Evolutionary conservation across 2,329 filamentous ascomycete species (phyloP).

Genomic region (Talaromyces sp.): DNA sequence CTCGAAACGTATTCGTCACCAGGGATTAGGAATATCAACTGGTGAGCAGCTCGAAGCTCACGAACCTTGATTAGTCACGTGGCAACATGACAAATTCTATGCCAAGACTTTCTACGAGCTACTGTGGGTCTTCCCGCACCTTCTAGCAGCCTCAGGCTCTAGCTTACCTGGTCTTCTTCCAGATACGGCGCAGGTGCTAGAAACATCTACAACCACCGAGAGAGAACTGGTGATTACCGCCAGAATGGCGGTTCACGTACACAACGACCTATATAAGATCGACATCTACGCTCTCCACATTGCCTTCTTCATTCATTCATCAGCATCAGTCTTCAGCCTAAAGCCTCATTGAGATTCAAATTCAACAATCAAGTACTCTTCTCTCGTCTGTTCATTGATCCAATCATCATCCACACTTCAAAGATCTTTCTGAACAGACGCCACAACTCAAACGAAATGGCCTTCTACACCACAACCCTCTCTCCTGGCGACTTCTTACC

Average conservation of each 20-base stretch:
- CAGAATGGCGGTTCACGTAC: background rate
- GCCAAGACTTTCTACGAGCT: slow-evolving; percentile 2
- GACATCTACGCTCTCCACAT: background rate
- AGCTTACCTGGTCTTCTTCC: background rate
- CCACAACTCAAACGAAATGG: slow-evolving; percentile 29
- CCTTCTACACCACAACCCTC: slow-evolving; percentile 37
- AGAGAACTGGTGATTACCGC: background rate
- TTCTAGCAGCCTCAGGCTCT: background rate
- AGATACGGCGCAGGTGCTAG: background rate
- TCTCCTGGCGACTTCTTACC: slow-evolving; percentile 35
- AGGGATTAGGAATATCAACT: slow-evolving; percentile 70
- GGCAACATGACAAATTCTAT: slow-evolving; percentile 1
- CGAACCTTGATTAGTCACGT: slow-evolving; percentile 10
- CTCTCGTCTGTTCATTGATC: background rate
- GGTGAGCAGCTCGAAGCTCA: slow-evolving; percentile 20
- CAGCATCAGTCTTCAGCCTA: background rate
- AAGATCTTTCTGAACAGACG: background rate
- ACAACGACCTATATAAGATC: slow-evolving; percentile 7
- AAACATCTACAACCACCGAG: slow-evolving; percentile 8
- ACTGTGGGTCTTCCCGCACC: slow-evolving; percentile 12
- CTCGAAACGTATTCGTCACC: slow-evolving; percentile 77
- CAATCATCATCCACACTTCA: background rate
- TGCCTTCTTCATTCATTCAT: background rate
- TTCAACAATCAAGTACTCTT: background rate
- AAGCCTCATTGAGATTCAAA: background rate